These are phyloP conservation scores for Pseudohalonectria lignicola DNA, from an alignment of 2,329 filamentous ascomycete genomes.

Conservation along the genomic window DNA sequence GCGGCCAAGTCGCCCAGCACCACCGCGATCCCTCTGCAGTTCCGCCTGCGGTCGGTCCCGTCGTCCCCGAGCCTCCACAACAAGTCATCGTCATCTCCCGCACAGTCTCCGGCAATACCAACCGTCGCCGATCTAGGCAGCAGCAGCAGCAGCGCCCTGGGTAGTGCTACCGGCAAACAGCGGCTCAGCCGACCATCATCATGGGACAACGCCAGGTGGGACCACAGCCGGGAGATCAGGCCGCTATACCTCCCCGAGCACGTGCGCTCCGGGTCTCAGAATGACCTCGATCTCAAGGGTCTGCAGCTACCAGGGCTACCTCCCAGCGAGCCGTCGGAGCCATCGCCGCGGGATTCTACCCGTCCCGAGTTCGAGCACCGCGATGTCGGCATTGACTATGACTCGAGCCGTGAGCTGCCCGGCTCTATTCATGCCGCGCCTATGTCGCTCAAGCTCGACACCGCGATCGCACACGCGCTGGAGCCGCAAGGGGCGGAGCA, in stretches of 20 bases:
- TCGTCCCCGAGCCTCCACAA: constrained; percentile 27
- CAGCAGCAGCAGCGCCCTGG: constrained; percentile 3
- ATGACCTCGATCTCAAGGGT: constrained; percentile 18
- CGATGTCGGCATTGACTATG: not conserved
- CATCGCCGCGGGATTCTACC: constrained; percentile 1
- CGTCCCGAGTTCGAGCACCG: not conserved
- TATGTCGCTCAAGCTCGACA: constrained; percentile 27
- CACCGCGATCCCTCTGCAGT: constrained; percentile 46
- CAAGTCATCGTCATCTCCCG: constrained; percentile 28
- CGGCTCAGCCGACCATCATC: constrained; percentile 40
- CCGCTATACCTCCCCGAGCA: constrained; percentile 75
- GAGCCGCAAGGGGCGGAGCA: constrained; percentile 18
- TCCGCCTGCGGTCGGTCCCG: constrained; percentile 36
- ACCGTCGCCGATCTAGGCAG: not conserved
- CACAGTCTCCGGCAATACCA: constrained; percentile 9
- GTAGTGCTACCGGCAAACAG: constrained; percentile 17
- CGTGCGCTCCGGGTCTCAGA: constrained; percentile 20
- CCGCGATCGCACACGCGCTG: constrained; percentile 15
- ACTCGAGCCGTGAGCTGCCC: not conserved
- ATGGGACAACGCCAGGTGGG: constrained; percentile 54
- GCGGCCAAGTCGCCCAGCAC: constrained; percentile 37
- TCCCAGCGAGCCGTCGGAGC: constrained; percentile 18
- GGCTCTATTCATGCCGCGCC: not conserved
- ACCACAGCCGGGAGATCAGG: constrained; percentile 58
- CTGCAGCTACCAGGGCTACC: constrained; percentile 36